Evolutionary conservation across 1,284 basidiomycete species (phyloP), one percentile per base, ranked within the genome.

Genomic region (Sporisorium exsertum): DNA sequence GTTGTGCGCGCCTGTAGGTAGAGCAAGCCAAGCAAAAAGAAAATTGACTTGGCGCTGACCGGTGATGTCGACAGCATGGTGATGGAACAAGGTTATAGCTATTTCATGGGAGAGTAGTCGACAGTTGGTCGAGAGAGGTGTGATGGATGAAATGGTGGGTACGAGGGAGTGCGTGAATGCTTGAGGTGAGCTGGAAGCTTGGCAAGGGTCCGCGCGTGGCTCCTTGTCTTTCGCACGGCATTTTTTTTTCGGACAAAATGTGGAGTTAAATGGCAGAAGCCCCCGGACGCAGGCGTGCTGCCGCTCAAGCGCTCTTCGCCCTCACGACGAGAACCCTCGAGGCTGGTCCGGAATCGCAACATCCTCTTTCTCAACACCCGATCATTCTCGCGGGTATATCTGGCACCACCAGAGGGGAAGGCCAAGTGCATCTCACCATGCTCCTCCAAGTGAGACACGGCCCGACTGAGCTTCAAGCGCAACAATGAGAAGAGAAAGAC

Each of bases 21-120:
- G 24, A 69, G 58, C 13, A 74, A 43, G 9, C 62, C 63, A 2
- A 74, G 53, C n/a, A 69, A 43, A 20, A 69, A 60, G 46, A 73
- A 26, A 40, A 67, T 66, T 2, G 63, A 66, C 24, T 56, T 66
- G 35, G 69, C 29, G 63, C 56, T 51, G 45, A 59, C 46, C 4
- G 58, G 54, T 32, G 62, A 45, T 10, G 32, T 15, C 24, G 68
- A 55, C 54, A 64, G 58, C 29, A 40, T 53, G 35, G 22, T 47
- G 47, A 24, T 8, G 32, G 16, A 15, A 16, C 18, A 18, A 1
- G 16, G 1, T n/a, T 33, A 40, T 22, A 7, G 7, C 6, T 35
- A 22, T 15, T 8, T 46, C 32, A 29, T 49, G 5, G 27, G 46
- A 4, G 46, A 5, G 4, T 20, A 20, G 29, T 32, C 18, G n/a